These are phyloP conservation scores for Bothriochloa decipiens DNA, from an alignment of 176 grass and related monocot species.

Conservation along the genomic window DNA sequence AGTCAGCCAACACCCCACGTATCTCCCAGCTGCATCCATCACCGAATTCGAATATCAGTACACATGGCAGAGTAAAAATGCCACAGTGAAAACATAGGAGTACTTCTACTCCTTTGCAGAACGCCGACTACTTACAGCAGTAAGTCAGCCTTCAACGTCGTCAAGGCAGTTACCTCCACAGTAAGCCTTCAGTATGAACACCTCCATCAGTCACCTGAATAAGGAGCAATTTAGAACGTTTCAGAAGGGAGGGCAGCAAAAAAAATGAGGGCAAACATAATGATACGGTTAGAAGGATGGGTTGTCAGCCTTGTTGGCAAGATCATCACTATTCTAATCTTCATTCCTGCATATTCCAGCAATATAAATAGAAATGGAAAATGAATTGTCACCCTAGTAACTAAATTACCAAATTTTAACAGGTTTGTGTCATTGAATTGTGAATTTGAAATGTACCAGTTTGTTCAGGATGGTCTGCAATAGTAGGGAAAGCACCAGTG, in stretches of 20 bases:
- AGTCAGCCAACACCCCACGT: not conserved
- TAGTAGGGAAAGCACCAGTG: conserved; percentile 37
- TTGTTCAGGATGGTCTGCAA: conserved; percentile 15
- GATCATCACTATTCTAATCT: conserved; percentile 31
- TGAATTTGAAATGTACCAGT: conserved; percentile 39
- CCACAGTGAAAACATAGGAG: not conserved
- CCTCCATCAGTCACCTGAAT: conserved; percentile 24
- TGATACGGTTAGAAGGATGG: not conserved
- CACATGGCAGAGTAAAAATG: not conserved
- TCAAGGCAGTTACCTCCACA: not conserved
- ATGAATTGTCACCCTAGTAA: conserved; percentile 10
- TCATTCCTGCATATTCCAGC: conserved; percentile 23
- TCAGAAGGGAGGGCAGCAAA: not conserved
- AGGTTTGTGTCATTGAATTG: conserved; percentile 21
- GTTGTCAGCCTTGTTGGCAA: not conserved
- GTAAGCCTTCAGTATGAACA: not conserved
- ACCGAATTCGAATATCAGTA: not conserved
- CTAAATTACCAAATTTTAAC: conserved; percentile 3
- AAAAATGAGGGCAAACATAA: not conserved
- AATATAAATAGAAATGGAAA: conserved; percentile 16
- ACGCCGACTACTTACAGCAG: conserved; percentile 6
- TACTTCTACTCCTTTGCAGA: not conserved
- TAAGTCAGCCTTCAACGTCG: not conserved
- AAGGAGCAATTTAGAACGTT: not conserved
- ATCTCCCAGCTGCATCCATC: conserved; percentile 33